These are phyloP conservation scores for Lecanicillium sp. DNA, from an alignment of 2,329 filamentous ascomycete species.

Conservation along the genomic window DNA sequence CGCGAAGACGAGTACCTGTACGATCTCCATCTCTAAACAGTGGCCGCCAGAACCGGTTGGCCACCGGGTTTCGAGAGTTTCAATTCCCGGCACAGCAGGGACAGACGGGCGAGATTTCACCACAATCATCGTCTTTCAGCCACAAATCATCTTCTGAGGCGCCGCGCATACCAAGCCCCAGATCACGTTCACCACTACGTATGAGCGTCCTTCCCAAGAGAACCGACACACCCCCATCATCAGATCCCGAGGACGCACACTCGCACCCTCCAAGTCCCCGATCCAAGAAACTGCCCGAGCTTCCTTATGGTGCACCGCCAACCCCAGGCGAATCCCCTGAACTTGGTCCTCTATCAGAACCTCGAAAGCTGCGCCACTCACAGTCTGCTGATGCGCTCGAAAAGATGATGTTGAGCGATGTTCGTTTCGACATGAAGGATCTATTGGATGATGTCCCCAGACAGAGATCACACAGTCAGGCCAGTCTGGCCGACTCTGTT, in stretches of 20 bases:
- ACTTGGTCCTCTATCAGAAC: conserved; percentile 20
- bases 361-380: conserved; percentile 15
- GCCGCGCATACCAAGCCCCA: conserved; percentile 17
- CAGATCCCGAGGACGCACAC: conserved; percentile 23
- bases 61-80: conserved; percentile 25
- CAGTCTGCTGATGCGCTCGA: conserved; percentile 21
- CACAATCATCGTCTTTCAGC: conserved; percentile 15
- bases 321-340: conserved; percentile 27
- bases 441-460: conserved; percentile 17
- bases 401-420: conserved; percentile 16
- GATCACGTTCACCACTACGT: conserved; percentile 16
- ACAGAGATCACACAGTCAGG: conserved; percentile 20
- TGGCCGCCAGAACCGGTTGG: conserved; percentile 14
- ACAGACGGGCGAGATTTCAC: conserved; percentile 16
- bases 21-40: conserved; percentile 18
- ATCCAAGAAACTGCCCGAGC: conserved; percentile 20
- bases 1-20: conserved; percentile 13
- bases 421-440: conserved; percentile 18
- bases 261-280: conserved; percentile 8
- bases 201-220: conserved; percentile 13
- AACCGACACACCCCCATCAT: conserved; percentile 25
- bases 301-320: conserved; percentile 17
- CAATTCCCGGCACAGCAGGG: conserved; percentile 28
- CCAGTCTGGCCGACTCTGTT: conserved; percentile 21
- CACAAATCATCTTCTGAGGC: conserved; percentile 14